These are phyloP conservation scores for Penstemon newberryi DNA, from an alignment of 257 asterid genomes.

Conservation along the genomic window DNA sequence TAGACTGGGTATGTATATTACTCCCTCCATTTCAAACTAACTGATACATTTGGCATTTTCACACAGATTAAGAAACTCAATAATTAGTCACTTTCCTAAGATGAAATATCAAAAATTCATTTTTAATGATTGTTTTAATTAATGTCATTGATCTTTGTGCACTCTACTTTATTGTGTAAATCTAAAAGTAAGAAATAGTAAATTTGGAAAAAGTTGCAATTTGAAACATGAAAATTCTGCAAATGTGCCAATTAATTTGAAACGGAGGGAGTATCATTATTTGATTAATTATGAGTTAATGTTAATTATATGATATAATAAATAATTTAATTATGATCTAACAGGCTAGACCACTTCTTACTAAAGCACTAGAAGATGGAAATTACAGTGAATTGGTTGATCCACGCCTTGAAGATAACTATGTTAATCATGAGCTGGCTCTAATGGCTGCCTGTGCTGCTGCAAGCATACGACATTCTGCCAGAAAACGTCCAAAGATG, in stretches of 20 bases:
- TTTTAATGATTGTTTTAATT: too few relatives aligned
- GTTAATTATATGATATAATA: not conserved
- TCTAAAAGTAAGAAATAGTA: too few relatives aligned
- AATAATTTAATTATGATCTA: not conserved
- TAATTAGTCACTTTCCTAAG: too few relatives aligned
- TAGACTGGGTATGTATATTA: slow-evolving; percentile 62
- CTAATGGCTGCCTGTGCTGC: slow-evolving; percentile 70
- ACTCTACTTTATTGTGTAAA: too few relatives aligned
- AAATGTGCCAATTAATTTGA: too few relatives aligned
- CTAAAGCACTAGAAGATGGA: slow-evolving; percentile 67
- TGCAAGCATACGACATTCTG: slow-evolving; percentile 83
- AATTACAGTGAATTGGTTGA: slow-evolving; percentile 56
- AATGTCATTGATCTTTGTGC: too few relatives aligned
- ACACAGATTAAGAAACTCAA: too few relatives aligned
- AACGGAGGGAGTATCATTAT: too few relatives aligned
- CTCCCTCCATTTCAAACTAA: not conserved
- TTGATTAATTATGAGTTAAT: too few relatives aligned
- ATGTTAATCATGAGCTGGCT: slow-evolving; percentile 48
- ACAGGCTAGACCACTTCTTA: slow-evolving; percentile 75
- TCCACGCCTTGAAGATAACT: slow-evolving; percentile 64
- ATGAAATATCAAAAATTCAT: too few relatives aligned
- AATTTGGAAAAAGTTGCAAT: too few relatives aligned
- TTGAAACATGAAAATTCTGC: too few relatives aligned
- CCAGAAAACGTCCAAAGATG: slow-evolving; percentile 91
- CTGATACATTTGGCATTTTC: not conserved